phyloP scores from a whole-genome alignment of 805 yeast genomes.

The Lipomyces japonicus region DNA sequence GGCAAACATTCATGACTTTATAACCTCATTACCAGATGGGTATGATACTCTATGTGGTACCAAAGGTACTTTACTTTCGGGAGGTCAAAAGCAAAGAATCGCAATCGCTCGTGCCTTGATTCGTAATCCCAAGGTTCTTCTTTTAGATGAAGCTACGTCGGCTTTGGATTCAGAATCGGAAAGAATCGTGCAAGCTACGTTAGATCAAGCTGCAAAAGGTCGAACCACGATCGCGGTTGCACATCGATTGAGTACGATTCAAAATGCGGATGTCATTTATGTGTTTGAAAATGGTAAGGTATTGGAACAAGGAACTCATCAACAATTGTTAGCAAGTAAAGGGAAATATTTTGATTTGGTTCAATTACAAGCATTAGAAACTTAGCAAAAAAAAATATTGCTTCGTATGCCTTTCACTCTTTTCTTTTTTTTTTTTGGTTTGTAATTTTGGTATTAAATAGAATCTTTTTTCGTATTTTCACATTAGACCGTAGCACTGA shows the following conservation, averaged over 20 bases:
- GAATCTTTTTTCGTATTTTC: too few relatives aligned
- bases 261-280: constrained; percentile 50
- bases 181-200: constrained; percentile 60
- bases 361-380: constrained; percentile 43
- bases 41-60: constrained; percentile 50
- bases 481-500: too few relatives aligned
- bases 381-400: constrained; percentile 37
- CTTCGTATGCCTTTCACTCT: too few relatives aligned
- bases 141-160: constrained; percentile 57
- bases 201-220: constrained; percentile 53
- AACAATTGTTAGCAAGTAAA: constrained; percentile 40
- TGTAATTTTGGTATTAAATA: too few relatives aligned
- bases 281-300: constrained; percentile 54
- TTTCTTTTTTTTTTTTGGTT: too few relatives aligned
- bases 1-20: constrained; percentile 53
- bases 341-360: constrained; percentile 43
- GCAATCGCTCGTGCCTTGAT: constrained; percentile 63
- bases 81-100: constrained; percentile 63
- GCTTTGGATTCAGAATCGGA: constrained; percentile 60
- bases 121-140: constrained; percentile 52
- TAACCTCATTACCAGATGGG: constrained; percentile 50
- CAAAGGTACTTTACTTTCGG: constrained; percentile 53
- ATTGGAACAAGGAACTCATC: constrained; percentile 49
- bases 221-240: constrained; percentile 75
- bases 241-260: constrained; percentile 63